Evolutionary conservation across 148 eudicot species (phyloP).

Genomic region (Drosera capensis): DNA sequence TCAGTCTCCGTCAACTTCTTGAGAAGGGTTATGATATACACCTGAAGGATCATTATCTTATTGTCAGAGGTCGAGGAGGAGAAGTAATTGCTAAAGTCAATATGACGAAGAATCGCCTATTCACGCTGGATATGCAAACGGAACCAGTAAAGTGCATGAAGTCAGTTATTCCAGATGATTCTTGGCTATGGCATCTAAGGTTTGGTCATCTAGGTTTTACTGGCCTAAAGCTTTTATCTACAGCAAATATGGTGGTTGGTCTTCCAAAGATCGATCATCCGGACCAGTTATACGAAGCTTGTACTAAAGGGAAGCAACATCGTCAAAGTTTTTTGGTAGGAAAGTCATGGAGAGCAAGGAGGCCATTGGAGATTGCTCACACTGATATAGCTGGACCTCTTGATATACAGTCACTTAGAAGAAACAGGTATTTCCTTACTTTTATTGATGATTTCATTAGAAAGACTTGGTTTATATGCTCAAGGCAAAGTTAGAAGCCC

Average conservation of each 20-base stretch:
- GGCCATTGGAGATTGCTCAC: conserved; percentile 2
- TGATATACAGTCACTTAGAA: conserved; percentile 1
- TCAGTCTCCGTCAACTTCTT: conserved; percentile 6
- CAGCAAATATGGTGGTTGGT: conserved; percentile 5
- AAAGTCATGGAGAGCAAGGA: background rate
- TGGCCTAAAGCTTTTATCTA: background rate
- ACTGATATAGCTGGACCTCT: conserved; percentile 6
- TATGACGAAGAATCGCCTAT: conserved; percentile 7
- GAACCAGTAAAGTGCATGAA: conserved; percentile 7
- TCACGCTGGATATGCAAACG: conserved; percentile 1
- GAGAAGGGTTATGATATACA: conserved; percentile 8
- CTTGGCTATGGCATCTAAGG: conserved; percentile 9
- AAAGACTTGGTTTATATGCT: conserved; percentile 5
- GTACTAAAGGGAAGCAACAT: conserved; percentile 3
- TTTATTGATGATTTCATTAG: conserved; percentile 6
- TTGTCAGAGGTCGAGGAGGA: background rate
- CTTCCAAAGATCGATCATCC: conserved; percentile 1
- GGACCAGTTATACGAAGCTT: conserved; percentile 7
- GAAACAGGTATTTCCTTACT: conserved; percentile 1
- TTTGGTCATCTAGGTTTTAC: conserved; percentile 2
- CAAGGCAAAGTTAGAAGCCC: conserved; percentile 1
- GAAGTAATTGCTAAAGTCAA: conserved; percentile 1
- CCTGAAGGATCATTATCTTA: too few relatives aligned
- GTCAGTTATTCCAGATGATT: conserved; percentile 4
- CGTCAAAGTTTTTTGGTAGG: conserved; percentile 2